Conservation (phyloP, 495 filamentous ascomycete species). For the Poronia punctata region DNA sequence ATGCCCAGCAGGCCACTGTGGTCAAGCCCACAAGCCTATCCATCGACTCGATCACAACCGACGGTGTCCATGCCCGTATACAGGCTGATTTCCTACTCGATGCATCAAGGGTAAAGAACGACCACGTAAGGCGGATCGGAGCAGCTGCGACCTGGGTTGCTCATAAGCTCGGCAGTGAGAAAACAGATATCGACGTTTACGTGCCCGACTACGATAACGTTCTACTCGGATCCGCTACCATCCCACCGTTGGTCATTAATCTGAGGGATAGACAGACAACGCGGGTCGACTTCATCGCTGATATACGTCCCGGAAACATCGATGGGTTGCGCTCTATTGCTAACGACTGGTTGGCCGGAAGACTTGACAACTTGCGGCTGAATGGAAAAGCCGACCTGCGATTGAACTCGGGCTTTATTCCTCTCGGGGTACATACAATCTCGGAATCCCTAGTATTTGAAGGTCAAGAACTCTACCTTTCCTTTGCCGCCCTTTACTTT, state of each 20-base stretch:
- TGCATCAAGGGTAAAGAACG: constrained; percentile 61
- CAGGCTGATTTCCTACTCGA: constrained; percentile 76
- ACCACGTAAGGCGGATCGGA: constrained; percentile 65
- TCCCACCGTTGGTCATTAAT: constrained; percentile 67
- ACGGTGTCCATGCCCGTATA: constrained; percentile 70
- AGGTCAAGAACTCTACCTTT: constrained; percentile 63
- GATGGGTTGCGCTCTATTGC: constrained; percentile 73
- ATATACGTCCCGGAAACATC: constrained; percentile 68
- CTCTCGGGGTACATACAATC: constrained; percentile 65
- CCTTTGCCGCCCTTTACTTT: constrained; percentile 46
- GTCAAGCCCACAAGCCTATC: constrained; percentile 76
- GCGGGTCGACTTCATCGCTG: constrained; percentile 66
- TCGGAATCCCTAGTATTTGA: constrained; percentile 66
- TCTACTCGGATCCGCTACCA: constrained; percentile 64
- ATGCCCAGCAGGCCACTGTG: constrained; percentile 73
- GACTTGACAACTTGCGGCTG: constrained; percentile 57
- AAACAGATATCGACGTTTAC: constrained; percentile 67
- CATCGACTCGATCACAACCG: constrained; percentile 70
- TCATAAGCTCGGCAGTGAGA: constrained; percentile 57
- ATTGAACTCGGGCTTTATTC: constrained; percentile 70
- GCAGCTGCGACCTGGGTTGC: constrained; percentile 77
- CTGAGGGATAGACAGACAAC: constrained; percentile 72
- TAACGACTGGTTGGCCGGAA: constrained; percentile 80
- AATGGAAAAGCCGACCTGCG: constrained; percentile 61
- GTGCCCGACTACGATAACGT: constrained; percentile 77